Percentiles rank a stretch among this genome's conserved stretches.
Evolutionary conservation across 192 early-diverging fungal genomes (phyloP).

Genomic region (Entomortierella beljakovae): DNA sequence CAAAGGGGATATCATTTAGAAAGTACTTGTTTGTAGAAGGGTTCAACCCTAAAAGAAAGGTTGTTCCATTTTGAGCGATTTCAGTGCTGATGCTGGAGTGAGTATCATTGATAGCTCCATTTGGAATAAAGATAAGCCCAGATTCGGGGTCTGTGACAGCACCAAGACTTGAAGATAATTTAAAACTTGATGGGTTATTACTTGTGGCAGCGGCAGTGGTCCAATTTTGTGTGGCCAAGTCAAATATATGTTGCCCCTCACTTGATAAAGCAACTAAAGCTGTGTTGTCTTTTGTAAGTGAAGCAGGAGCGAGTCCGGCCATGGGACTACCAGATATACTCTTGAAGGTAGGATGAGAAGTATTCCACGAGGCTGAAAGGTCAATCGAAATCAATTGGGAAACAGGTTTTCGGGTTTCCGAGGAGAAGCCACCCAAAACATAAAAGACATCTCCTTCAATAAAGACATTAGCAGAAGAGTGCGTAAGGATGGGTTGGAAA

Average conservation of each 20-base stretch:
- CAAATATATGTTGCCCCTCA: too few species aligned
- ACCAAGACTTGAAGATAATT: not conserved
- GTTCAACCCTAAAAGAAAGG: too few species aligned
- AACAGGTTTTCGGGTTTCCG: not conserved
- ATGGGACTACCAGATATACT: not conserved
- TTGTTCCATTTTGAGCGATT: not conserved
- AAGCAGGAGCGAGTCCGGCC: not conserved
- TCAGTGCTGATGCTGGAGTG: not conserved
- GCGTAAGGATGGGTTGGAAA: not conserved
- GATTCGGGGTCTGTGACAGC: not conserved
- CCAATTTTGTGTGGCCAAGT: too few species aligned
- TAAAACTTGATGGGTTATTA: not conserved
- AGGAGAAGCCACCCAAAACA: not conserved
- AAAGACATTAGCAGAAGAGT: not conserved
- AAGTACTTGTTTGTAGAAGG: too few species aligned
- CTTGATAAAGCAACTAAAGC: too few species aligned
- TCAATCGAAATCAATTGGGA: constrained; percentile 2
- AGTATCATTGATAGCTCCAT: not conserved
- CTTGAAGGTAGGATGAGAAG: not conserved
- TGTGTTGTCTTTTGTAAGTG: too few species aligned
- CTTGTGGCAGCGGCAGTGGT: not conserved
- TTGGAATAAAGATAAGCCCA: not conserved
- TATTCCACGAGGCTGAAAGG: constrained; percentile 6
- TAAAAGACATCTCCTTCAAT: constrained; percentile 8
- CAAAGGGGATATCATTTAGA: too few species aligned